Evolutionary conservation across 768 basidiomycete species (phyloP), one percentile per base, ranked within the genome.

Genomic region (Agaricus sinodeliciosus): DNA sequence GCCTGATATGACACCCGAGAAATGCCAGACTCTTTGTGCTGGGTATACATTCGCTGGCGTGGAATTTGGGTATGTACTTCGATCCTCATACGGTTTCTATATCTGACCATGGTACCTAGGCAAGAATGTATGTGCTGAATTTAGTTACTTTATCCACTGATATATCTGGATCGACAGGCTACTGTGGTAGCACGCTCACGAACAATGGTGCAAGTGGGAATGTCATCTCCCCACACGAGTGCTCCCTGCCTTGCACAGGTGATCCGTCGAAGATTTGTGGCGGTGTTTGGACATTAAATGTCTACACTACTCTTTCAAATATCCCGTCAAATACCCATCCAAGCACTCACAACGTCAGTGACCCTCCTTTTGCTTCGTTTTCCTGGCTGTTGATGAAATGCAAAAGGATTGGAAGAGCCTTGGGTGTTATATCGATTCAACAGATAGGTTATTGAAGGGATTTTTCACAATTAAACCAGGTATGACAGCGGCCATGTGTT

Each of bases 401-500:
- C 8, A 6, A 19, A 16, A 51, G 50, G 18, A 25, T 4, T 51
- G 70, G 70, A 59, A 59, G 0, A 64, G 58, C 26, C 58, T 61
- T 3, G 70, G 71, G 19, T 72, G 71, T 48, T 70, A 62, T 47
- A 53, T 57, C 3, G 71, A 72, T 43, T 56, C 59, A 2, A 50
- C 55, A 4, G 54, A 57, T 22, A 65, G 69, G 3, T 61, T 71
- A 44, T 64, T 72, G 9, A 65, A 65, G 28, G 60, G 59, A 13
- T 60, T 59, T 1, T 46, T 46, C 16, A 51, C 39, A 12, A 49
- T 57, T 16, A 58, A 59, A 22, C 35, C 53, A 5, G 60, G 59
- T 9, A 69, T 71, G 66, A 71, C 70, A 8, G 61, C 61, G 0
- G 62, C 66, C 13, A 58, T 34, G 31, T 72, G 70, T 48, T 63